Base-by-base conservation (phyloP, 2,329 filamentous ascomycete species). In the Fusarium dimerum region DNA sequence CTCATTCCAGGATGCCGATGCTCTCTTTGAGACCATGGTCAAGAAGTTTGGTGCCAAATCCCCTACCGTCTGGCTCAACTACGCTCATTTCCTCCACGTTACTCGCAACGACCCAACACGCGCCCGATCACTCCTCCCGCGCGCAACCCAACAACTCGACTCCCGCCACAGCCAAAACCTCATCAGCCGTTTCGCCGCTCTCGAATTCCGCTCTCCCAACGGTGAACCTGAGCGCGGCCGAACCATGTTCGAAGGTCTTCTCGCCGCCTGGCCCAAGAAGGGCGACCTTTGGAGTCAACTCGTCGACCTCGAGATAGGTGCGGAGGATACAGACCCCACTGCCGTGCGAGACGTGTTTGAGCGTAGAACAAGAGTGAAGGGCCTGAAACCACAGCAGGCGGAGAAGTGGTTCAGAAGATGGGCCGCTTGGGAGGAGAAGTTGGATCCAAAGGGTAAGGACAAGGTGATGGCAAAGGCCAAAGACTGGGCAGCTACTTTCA, bases 231-330 rank as follows among this genome's bases (percentile, higher is more conserved):
- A 99, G 75, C 89, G 90, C 52, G 94, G 94, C 10, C 88, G 95
- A 16, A 99, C 95, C 26, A 87, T 97, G 67, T 97, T 97, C 65
- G 93, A 97, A 72, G 89, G 88, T 39, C 79, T 99, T 9, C 79
- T 99, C 8, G 83, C 85, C 36, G 87, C 88, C 5, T 96, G 88
- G 77, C 90, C 92, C 43, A 96, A 95, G 78, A 90, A 91, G 70
- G 85, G 91, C 54, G 92, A 97, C 69, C 78, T 97, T 47, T 97
- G 93, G 93, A 94, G 91, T 71, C 87, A 96, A 72, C 86, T 96
- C 60, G 75, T 97, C 2, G 92, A 96, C 68, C 80, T 97, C 50
- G 94, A 99, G 76, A 81, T 86, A 55, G 79, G 81, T 15, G 80
- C 79, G 36, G 66, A 71, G 47, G 80, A 79, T 13, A 81, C 85